Evolutionary conservation across 2,329 filamentous ascomycete species (phyloP).

Genomic region (Mycosphaerella arachidis): DNA sequence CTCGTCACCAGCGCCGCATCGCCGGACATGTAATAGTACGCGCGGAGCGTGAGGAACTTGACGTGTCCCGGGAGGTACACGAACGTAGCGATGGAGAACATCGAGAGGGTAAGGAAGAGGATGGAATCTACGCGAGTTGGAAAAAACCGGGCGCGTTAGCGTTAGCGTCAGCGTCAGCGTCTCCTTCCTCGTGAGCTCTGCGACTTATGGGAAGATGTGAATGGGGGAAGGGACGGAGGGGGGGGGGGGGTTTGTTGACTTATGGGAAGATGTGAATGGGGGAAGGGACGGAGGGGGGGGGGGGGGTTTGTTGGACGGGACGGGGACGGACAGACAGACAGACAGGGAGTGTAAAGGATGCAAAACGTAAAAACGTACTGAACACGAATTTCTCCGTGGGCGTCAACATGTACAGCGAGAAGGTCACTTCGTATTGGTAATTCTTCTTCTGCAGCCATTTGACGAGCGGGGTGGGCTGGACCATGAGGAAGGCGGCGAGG

Average conservation of each 20-base stretch:
- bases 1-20: constrained; percentile 43
- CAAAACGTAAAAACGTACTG: too few species aligned
- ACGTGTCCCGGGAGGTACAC: constrained; percentile 94
- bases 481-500: constrained; percentile 38
- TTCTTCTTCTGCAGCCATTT: constrained; percentile 91
- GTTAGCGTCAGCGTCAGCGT: too few species aligned
- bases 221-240: not conserved
- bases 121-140: constrained; percentile 71
- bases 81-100: constrained; percentile 79
- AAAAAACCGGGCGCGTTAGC: too few species aligned
- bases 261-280: not conserved
- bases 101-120: constrained; percentile 81
- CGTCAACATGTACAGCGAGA: constrained; percentile 95
- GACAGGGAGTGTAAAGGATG: too few species aligned
- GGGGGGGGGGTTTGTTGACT: too few species aligned
- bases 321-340: too few species aligned
- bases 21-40: constrained; percentile 92
- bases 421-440: constrained; percentile 97
- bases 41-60: constrained; percentile 72
- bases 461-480: constrained; percentile 55
- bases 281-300: not conserved
- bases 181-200: too few species aligned
- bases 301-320: too few species aligned
- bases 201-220: not conserved
- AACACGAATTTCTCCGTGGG: constrained; percentile 95